A percentile compares a stretch with the other conserved stretches of the same genome.
Evolutionary conservation across 2,329 filamentous ascomycete species (phyloP).

Genomic region (Alternaria tenuissima): DNA sequence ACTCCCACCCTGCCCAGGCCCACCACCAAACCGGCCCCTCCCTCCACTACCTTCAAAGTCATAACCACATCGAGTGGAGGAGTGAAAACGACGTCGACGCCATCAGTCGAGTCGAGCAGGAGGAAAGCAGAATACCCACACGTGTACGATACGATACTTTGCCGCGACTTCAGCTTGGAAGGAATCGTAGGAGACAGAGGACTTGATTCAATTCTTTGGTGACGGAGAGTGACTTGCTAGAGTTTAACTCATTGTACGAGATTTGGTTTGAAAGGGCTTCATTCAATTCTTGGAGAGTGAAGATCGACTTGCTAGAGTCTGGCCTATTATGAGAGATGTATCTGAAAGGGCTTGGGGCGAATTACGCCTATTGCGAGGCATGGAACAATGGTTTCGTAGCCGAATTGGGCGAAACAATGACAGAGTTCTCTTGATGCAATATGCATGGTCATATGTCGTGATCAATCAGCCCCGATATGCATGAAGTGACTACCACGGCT

Average conservation of each 20-base stretch:
- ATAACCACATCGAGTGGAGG: neutral
- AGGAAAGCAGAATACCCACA: constrained; percentile 6
- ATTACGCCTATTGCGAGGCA: neutral
- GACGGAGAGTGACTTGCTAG: neutral
- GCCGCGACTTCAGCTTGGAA: neutral
- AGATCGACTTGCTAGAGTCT: neutral
- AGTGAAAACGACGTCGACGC: neutral
- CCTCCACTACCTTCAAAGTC: constrained; percentile 1
- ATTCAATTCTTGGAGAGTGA: neutral
- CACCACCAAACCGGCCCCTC: constrained; percentile 3
- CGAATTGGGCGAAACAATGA: neutral
- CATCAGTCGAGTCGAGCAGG: neutral
- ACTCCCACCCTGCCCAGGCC: constrained; percentile 2
- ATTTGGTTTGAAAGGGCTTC: neutral
- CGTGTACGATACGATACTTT: constrained; percentile 1
- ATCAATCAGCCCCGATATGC: neutral
- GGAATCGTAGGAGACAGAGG: neutral
- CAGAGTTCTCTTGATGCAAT: neutral
- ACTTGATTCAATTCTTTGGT: neutral
- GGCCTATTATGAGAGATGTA: neutral
- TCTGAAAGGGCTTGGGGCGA: neutral
- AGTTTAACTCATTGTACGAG: neutral
- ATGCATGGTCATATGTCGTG: neutral
- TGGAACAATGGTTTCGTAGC: neutral
- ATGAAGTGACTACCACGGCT: neutral